These are phyloP conservation scores for Chaetomium tenue DNA, from an alignment of 495 filamentous ascomycete species.

Conservation along the genomic window DNA sequence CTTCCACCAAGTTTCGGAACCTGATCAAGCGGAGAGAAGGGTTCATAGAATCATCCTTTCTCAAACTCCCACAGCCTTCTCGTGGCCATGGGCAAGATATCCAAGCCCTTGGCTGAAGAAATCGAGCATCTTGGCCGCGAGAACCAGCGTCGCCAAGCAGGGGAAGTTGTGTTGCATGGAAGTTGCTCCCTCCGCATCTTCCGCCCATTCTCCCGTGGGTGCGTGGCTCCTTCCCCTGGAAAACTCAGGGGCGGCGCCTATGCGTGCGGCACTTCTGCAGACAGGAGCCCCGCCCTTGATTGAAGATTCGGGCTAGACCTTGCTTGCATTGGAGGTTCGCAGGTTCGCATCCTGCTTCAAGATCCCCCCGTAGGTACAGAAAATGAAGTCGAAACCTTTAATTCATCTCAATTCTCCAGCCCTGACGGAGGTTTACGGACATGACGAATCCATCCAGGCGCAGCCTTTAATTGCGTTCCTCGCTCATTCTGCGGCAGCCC, in stretches of 20 bases:
- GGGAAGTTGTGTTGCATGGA: background rate
- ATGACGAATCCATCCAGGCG: background rate
- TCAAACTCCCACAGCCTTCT: background rate
- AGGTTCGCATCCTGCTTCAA: background rate
- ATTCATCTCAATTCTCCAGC: background rate
- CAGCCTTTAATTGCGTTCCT: background rate
- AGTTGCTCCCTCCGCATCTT: constrained; percentile 3
- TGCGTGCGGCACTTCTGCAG: background rate
- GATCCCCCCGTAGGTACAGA: background rate
- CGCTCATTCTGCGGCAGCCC: constrained; percentile 14
- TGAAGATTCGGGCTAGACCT: background rate
- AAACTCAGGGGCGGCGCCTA: constrained; percentile 14
- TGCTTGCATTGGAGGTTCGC: too few relatives aligned
- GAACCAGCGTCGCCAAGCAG: background rate
- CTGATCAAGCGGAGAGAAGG: background rate
- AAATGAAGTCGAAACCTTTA: background rate
- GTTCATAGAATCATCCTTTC: constrained; percentile 2
- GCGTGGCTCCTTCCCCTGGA: background rate
- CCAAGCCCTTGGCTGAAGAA: constrained; percentile 11
- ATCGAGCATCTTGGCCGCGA: constrained; percentile 6
- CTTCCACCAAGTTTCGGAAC: background rate
- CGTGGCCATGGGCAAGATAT: background rate
- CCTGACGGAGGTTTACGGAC: too few relatives aligned
- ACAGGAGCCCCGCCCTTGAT: background rate
- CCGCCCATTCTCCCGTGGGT: background rate